Conservation (phyloP, 2,329 filamentous ascomycete genomes). For the Blumeria hordei region DNA sequence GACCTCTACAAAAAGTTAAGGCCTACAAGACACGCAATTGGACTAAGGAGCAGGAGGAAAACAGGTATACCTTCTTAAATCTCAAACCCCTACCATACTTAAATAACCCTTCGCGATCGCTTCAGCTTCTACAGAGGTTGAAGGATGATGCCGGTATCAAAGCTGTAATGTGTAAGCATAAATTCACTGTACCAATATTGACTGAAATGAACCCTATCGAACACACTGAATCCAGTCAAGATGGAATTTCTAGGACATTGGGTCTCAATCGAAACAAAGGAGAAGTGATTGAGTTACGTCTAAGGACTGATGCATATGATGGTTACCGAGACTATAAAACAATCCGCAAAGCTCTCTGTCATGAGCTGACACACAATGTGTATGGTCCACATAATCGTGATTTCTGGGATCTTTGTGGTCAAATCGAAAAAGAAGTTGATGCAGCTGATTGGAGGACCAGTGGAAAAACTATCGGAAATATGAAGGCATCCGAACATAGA, state of each 20-base stretch:
- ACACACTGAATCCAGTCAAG: conserved; percentile 48
- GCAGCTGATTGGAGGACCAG: conserved; percentile 52
- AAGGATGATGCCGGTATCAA: conserved; percentile 68
- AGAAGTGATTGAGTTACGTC: conserved; percentile 69
- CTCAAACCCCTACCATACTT: conserved; percentile 56
- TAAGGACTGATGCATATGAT: conserved; percentile 85
- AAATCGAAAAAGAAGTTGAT: conserved; percentile 73
- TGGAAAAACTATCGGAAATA: conserved; percentile 34
- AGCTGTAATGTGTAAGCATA: conserved; percentile 58
- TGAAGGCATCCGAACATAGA: conserved; percentile 29
- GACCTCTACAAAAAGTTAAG: conserved; percentile 15
- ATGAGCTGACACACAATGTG: conserved; percentile 87
- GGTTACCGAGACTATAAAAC: conserved; percentile 84
- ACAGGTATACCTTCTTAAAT: conserved; percentile 57
- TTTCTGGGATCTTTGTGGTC: conserved; percentile 74
- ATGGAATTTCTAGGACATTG: conserved; percentile 49
- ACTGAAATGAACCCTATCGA: conserved; percentile 87
- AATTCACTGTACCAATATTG: conserved; percentile 61
- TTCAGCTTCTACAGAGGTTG: conserved; percentile 49
- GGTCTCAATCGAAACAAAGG: conserved; percentile 74
- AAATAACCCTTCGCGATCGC: conserved; percentile 46
- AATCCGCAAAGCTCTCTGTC: conserved; percentile 76
- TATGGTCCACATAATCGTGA: conserved; percentile 58
- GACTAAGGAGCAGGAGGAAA: conserved; percentile 22
- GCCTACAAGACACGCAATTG: conserved; percentile 20